Percentiles rank a stretch among this genome's conserved stretches.
Evolutionary conservation across 1,284 basidiomycete genomes (phyloP).

Genomic region (Hymenochaete sp.): DNA sequence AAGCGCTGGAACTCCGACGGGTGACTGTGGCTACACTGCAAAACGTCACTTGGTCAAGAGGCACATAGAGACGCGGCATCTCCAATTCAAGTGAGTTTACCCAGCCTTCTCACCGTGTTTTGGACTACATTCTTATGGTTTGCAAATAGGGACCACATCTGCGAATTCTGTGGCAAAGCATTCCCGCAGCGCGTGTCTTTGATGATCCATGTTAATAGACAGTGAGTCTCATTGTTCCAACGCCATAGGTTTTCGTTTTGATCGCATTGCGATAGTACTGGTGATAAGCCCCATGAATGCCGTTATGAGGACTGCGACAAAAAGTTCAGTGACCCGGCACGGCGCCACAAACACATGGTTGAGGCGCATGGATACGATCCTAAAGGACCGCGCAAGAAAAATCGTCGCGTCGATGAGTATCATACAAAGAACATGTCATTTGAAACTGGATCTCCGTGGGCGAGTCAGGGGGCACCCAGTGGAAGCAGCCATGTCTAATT

Average conservation of each 20-base stretch:
- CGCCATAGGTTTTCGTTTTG: slow-evolving; percentile 12
- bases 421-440: slow-evolving; percentile 16
- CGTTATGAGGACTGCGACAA: slow-evolving; percentile 39
- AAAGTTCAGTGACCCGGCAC: slow-evolving; percentile 54
- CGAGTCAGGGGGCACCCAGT: background rate
- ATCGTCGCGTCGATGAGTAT: slow-evolving; percentile 21
- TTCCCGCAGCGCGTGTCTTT: slow-evolving; percentile 55
- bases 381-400: slow-evolving; percentile 36
- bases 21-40: slow-evolving; percentile 40
- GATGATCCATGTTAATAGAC: slow-evolving; percentile 51
- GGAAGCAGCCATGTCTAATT: background rate
- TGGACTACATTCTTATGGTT: slow-evolving; percentile 17
- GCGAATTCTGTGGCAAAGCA: slow-evolving; percentile 44
- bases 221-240: slow-evolving; percentile 34
- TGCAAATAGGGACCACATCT: slow-evolving; percentile 40
- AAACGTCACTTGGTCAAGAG: slow-evolving; percentile 63
- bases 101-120: slow-evolving; percentile 11
- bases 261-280: slow-evolving; percentile 36
- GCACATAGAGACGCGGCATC: slow-evolving; percentile 55
- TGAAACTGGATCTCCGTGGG: slow-evolving; percentile 12
- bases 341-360: slow-evolving; percentile 51
- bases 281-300: slow-evolving; percentile 46
- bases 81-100: slow-evolving; percentile 45
- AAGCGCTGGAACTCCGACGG: slow-evolving; percentile 16
- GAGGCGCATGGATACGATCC: slow-evolving; percentile 45